These are phyloP conservation scores for Naganishia albida DNA, from an alignment of 1,284 basidiomycete species.

Conservation along the genomic window DNA sequence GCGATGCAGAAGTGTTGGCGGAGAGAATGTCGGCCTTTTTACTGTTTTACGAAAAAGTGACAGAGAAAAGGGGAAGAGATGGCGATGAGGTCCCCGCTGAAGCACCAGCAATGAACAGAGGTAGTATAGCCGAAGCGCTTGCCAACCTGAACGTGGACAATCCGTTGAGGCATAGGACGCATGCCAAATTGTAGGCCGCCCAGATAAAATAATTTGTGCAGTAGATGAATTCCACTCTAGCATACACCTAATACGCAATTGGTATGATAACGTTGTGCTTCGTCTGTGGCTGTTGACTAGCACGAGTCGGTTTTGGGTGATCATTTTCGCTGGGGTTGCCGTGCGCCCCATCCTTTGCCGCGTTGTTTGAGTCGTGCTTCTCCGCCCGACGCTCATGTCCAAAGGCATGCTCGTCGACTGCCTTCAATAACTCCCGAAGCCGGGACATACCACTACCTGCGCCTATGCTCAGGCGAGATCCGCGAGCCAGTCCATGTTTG, in stretches of 20 bases:
- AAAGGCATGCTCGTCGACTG: conserved; percentile 44
- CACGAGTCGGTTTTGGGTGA: not conserved
- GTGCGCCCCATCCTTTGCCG: not conserved
- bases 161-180: conserved; percentile 9
- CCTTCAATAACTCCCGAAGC: conserved; percentile 51
- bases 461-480: conserved; percentile 43
- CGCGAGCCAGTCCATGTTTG: conserved; percentile 30
- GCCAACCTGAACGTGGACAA: conserved; percentile 5
- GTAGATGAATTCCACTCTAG: not conserved
- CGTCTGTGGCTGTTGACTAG: not conserved
- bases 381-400: conserved; percentile 14
- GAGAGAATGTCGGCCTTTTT: conserved; percentile 67
- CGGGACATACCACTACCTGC: conserved; percentile 50
- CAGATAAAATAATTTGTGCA: not conserved
- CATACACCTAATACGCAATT: not conserved
- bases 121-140: conserved; percentile 20
- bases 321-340: not conserved
- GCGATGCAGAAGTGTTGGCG: conserved; percentile 69
- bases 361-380: conserved; percentile 7
- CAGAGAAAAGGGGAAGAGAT: not conserved
- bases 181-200: conserved; percentile 13
- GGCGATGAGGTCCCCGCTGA: not conserved
- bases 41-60: conserved; percentile 82
- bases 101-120: conserved; percentile 4
- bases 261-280: conserved; percentile 12